Evolutionary conservation across 495 filamentous ascomycete species (phyloP), one percentile per base, ranked within the genome.

Genomic region (Aspergillus ostianus): DNA sequence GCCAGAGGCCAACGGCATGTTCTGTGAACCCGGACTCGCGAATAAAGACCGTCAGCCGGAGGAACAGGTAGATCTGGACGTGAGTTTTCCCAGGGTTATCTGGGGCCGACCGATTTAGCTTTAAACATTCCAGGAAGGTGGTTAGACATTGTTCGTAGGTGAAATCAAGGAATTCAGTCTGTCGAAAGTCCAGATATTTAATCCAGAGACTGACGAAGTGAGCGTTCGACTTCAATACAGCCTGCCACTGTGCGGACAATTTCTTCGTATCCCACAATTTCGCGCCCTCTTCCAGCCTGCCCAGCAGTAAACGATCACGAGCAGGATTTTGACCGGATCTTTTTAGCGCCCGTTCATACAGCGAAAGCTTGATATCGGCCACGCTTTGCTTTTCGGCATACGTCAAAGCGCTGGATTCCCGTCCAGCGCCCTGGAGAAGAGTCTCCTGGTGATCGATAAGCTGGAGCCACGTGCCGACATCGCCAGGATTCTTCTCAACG

Each of bases 11-110:
- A 1, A 89, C 76, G 4, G 90, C 86, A 44, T 87, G 75, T 67
- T 98, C 94, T n/a, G 77, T 66, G 67, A 87, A 94, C 0, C 94
- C 94, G 30, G 91, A 79, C 70, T 97, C 91, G 20, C 82, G 78
- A 55, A 94, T 80, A 64, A 93, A 87, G 6, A 85, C 70, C 0
- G 91, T 91, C 51, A 87, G 53, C 46, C 92, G 83, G 13, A 96
- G 74, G 32, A 97, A 82, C 3, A 94, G 71, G 68, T 96, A 91
- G 4, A 89, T 70, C 21, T 87, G 82, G 56, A 89, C 79, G 17
- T 76, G 70, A 20, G 67, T 62, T 41, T 72, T 72, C 36, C 70
- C 61, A 7, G 61, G 56, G 4, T 36, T 64, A 10, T 65, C 58
- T 2, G 67, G 45, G 19, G 61, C 59, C 6, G 69, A 72, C 49